A percentile compares a stretch with the other conserved stretches of the same genome.
Evolutionary conservation across 75 land plant species (phyloP).

Genomic region (Selaginella moellendorffii): DNA sequence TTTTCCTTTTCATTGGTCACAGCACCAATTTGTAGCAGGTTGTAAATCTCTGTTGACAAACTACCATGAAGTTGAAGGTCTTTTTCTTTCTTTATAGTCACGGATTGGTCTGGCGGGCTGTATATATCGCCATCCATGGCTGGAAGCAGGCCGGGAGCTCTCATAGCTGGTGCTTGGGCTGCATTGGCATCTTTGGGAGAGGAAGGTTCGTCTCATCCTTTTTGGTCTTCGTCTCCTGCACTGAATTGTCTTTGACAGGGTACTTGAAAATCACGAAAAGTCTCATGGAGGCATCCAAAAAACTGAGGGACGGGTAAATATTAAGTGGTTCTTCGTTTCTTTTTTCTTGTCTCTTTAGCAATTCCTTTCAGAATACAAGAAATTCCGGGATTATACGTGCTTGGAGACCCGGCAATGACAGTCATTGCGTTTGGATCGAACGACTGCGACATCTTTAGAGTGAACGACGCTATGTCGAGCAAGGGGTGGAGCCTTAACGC

Average conservation of each 20-base stretch:
- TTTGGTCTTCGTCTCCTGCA: no score
- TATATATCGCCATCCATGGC: constrained; percentile 96
- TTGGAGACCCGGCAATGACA: constrained; percentile 96
- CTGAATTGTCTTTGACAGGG: background rate
- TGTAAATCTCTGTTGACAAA: no score
- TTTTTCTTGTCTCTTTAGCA: no score
- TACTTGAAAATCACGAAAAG: background rate
- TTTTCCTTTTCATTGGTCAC: constrained; percentile 7
- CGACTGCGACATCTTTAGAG: constrained; percentile 71
- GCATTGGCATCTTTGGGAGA: constrained; percentile 81
- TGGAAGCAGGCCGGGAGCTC: constrained; percentile 85
- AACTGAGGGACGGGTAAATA: background rate
- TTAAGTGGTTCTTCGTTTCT: no score
- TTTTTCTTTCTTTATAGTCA: constrained; percentile 46
- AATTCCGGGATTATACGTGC: constrained; percentile 60
- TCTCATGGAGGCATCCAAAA: background rate
- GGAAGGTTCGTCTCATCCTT: no score
- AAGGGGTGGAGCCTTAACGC: constrained; percentile 99
- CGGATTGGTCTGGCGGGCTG: constrained; percentile 95
- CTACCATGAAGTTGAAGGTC: no score
- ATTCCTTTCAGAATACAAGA: constrained; percentile 62
- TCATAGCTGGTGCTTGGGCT: constrained; percentile 98
- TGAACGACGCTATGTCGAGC: constrained; percentile 68
- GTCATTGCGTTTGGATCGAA: constrained; percentile 86
- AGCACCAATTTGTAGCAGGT: constrained; percentile 99